These are phyloP conservation scores for Cladophialophora chaetospira DNA, from an alignment of 2,329 filamentous ascomycete genomes.

Conservation along the genomic window DNA sequence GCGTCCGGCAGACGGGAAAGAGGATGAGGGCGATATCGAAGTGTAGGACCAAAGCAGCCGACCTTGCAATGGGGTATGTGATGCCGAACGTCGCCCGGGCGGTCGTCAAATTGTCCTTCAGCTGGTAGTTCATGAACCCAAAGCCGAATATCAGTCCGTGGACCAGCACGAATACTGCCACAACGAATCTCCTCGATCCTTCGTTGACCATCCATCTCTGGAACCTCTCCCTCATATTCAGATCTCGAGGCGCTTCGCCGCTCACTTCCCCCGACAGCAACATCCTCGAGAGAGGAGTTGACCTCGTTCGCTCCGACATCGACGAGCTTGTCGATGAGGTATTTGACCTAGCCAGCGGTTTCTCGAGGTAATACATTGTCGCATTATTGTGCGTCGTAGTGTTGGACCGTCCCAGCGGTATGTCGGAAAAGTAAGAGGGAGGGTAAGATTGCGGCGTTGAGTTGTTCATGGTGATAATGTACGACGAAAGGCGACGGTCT, in stretches of 20 bases:
- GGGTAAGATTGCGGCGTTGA: conserved; percentile 7
- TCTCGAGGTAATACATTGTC: conserved; percentile 33
- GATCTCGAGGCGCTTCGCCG: conserved; percentile 67
- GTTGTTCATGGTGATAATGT: conserved; percentile 25
- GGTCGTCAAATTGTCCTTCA: conserved; percentile 70
- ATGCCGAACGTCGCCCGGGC: conserved; percentile 71
- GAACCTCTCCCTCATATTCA: conserved; percentile 71
- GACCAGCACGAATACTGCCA: conserved; percentile 71
- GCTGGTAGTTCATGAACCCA: conserved; percentile 74
- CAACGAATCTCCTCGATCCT: conserved; percentile 79
- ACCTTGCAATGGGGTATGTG: conserved; percentile 74
- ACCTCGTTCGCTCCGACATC: conserved; percentile 69
- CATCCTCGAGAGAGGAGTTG: conserved; percentile 80
- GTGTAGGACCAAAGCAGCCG: conserved; percentile 75
- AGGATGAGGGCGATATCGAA: conserved; percentile 79
- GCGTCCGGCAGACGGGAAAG: conserved; percentile 71
- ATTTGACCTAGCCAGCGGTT: conserved; percentile 29
- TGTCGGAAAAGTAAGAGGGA: conserved; percentile 27
- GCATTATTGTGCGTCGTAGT: conserved; percentile 32
- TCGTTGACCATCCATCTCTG: conserved; percentile 90
- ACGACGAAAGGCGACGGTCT: conserved; percentile 9
- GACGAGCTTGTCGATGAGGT: conserved; percentile 24
- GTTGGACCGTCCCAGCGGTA: conserved; percentile 32
- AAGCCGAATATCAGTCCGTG: conserved; percentile 79
- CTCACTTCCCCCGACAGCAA: conserved; percentile 81